Percentiles rank a stretch among this genome's conserved stretches.
These are phyloP conservation scores for Scutellaria minor DNA, from an alignment of 257 asterid species.

Conservation along the genomic window DNA sequence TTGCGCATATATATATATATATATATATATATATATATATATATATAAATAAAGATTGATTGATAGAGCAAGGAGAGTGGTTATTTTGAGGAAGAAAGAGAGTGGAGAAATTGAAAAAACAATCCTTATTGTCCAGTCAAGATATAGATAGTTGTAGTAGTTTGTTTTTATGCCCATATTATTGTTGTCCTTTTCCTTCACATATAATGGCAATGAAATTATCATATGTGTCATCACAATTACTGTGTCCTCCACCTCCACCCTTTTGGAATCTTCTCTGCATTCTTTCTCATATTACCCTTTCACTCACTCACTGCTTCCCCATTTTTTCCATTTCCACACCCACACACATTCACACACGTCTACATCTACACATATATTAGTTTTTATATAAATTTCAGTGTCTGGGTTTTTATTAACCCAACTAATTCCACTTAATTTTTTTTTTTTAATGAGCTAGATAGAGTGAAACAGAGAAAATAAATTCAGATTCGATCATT, in stretches of 20 bases:
- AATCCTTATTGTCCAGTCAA: constrained; percentile 41
- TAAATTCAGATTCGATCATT: too few species aligned
- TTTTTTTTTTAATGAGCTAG: too few species aligned
- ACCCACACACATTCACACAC: background rate
- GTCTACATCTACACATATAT: too few species aligned
- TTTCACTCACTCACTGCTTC: background rate
- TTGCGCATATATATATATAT: too few species aligned
- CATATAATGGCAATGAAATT: too few species aligned
- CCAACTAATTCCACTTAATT: too few species aligned
- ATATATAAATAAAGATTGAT: too few species aligned
- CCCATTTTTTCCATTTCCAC: constrained; percentile 29
- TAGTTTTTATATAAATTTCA: too few species aligned
- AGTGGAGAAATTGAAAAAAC: constrained; percentile 18
- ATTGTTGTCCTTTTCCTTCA: constrained; percentile 38
- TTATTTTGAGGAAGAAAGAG: constrained; percentile 30
- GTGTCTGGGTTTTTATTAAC: too few species aligned
- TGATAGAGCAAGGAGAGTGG: constrained; percentile 25
- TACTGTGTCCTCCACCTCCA: constrained; percentile 39
- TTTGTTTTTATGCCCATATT: constrained; percentile 40
- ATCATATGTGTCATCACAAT: constrained; percentile 50
- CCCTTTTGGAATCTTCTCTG: constrained; percentile 58
- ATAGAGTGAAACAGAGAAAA: too few species aligned
- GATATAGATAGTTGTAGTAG: constrained; percentile 10
- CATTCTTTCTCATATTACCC: constrained; percentile 36
- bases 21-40: too few species aligned